Evolutionary conservation across 2,329 filamentous ascomycete species (phyloP).

Genomic region (Fusarium devonianum): DNA sequence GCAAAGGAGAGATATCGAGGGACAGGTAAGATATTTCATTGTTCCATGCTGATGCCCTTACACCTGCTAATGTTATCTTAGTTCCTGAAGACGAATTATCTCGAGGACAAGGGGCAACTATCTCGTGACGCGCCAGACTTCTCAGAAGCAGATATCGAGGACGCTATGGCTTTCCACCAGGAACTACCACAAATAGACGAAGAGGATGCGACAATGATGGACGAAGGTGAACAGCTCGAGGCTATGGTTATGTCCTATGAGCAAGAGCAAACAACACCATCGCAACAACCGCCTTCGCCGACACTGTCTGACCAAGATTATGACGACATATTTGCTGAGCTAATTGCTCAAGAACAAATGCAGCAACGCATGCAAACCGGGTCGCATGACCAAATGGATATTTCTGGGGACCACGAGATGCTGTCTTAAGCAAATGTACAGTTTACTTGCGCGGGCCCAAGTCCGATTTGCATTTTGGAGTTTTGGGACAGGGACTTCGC

Average conservation of each 20-base stretch:
- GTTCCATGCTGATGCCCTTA: neutral
- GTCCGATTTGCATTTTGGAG: conserved; percentile 29
- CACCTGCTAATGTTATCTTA: conserved; percentile 24
- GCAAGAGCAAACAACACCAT: conserved; percentile 34
- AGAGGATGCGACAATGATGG: conserved; percentile 60
- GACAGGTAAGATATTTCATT: conserved; percentile 48
- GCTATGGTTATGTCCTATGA: conserved; percentile 61
- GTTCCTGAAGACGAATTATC: conserved; percentile 49
- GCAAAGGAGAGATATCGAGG: conserved; percentile 68
- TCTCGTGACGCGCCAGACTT: conserved; percentile 49
- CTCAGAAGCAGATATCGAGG: conserved; percentile 60
- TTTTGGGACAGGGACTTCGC: no score
- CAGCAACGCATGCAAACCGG: conserved; percentile 20
- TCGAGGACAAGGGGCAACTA: conserved; percentile 45
- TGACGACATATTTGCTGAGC: conserved; percentile 64
- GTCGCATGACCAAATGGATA: conserved; percentile 55
- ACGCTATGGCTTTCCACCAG: conserved; percentile 51
- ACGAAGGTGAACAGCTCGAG: conserved; percentile 66
- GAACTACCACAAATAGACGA: conserved; percentile 38
- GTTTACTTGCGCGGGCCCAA: neutral
- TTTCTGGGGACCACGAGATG: conserved; percentile 47
- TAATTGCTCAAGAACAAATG: conserved; percentile 45
- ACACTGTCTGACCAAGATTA: conserved; percentile 65
- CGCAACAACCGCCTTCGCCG: conserved; percentile 45
- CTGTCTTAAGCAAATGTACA: conserved; percentile 9